Evolutionary conservation across 192 early-diverging fungal species (phyloP), one percentile per base, ranked within the genome.

Genomic region (Chytriomyces sp.): DNA sequence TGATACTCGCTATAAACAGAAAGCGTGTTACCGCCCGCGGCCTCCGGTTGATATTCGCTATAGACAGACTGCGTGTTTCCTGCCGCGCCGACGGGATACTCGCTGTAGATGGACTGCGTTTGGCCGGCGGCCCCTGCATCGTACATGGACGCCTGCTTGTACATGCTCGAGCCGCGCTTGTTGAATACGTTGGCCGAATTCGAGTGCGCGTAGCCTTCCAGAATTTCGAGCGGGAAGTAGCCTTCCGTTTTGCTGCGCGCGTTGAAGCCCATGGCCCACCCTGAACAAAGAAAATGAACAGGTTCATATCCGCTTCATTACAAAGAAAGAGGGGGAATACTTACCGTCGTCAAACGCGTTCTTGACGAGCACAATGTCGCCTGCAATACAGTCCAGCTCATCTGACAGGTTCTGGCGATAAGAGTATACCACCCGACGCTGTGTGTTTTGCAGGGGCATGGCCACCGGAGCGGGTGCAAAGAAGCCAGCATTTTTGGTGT

Each of bases 201-300:
- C 0, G 40, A 7, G 3, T 57, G 19, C 0, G n/a, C 55, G 7
- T 57, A 57, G 3, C 55, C 55, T 26, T 30, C 22, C 22, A 65
- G 30, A 65, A 65, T 65, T 10, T 65, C 83, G 19, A 85, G 66
- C 25, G 84, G 84, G 70, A 84, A 85, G 66, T 53, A 58, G 2
- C 84, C 84, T 37, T 77, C 81, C 69, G 76, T 61, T 12, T 80
- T 77, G 2, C 82, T 84, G 39, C 49, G 76, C 73, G 78, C 39
- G 75, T 86, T 86, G 39, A 77, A 73, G 14, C 84, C 84, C 52
- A 52, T 75, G 25, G 74, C 79, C 84, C 84, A 86, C 17, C 84
- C 80, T n/a, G n/a, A 72, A 83, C 83, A n/a, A 44, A n/a, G 41
- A 44, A 44, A 44, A 44, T 8, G 41, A 44, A 44, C n/a, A n/a